phyloP scores from a whole-genome alignment of 1,284 basidiomycete species.

The Pseudozyma pruni region DNA sequence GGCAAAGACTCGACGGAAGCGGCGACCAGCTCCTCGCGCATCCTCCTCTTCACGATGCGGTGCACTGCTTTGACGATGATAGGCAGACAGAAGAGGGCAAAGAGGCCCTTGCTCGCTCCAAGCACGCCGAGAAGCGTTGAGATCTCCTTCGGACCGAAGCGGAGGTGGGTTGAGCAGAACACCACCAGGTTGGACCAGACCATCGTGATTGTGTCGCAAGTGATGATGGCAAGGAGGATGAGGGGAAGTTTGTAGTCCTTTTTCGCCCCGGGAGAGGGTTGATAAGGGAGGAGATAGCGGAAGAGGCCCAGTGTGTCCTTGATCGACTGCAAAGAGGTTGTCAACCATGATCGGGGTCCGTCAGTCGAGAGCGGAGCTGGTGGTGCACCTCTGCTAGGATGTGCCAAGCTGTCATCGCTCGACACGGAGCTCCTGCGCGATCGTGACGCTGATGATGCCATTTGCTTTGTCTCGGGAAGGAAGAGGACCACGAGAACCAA shows the following conservation, averaged over 20 bases:
- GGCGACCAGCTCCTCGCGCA: conserved; percentile 19
- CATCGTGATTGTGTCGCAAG: conserved; percentile 21
- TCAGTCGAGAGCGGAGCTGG: background rate
- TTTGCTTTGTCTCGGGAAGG: conserved; percentile 24
- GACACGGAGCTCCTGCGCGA: conserved; percentile 16
- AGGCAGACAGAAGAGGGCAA: conserved; percentile 18
- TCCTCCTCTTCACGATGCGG: conserved; percentile 15
- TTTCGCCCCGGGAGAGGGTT: conserved; percentile 6
- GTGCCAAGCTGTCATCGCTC: conserved; percentile 4
- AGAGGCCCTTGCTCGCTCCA: conserved; percentile 24
- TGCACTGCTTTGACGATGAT: conserved; percentile 18
- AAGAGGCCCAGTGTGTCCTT: conserved; percentile 18
- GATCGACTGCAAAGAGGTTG: background rate
- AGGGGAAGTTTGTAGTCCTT: conserved; percentile 34
- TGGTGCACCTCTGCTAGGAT: background rate
- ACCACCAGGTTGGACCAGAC: conserved; percentile 32
- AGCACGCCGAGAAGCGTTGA: conserved; percentile 22
- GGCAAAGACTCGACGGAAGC: conserved; percentile 4
- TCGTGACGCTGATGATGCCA: background rate
- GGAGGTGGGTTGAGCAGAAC: conserved; percentile 33
- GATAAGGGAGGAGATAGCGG: conserved; percentile 33
- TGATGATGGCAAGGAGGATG: conserved; percentile 23
- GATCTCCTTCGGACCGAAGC: conserved; percentile 24
- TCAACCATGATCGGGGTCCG: background rate
- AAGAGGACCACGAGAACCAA: conserved; percentile 3